phyloP scores from a whole-genome alignment of 1,139 yeast genomes.

The Nakaseomyces delphensis region DNA sequence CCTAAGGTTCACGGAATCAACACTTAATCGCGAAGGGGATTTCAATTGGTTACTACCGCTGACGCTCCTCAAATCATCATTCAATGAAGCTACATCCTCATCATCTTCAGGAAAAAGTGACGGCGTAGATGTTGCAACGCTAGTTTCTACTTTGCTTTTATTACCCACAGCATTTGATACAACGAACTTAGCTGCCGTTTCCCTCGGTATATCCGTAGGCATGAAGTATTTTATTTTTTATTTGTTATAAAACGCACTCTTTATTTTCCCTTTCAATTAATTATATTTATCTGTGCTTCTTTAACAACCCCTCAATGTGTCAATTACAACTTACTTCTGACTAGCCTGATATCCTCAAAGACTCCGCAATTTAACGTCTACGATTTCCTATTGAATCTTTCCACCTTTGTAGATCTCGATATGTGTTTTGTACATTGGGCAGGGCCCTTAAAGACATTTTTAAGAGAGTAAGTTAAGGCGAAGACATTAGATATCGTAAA shows the following conservation, averaged over 20 bases:
- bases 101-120: slow-evolving; percentile 7
- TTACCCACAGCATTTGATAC: slow-evolving; percentile 5
- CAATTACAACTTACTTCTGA: too few relatives aligned
- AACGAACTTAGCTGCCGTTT: slow-evolving; percentile 6
- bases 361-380: too few relatives aligned
- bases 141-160: slow-evolving; percentile 5
- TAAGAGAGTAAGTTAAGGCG: too few relatives aligned
- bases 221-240: background rate
- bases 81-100: slow-evolving; percentile 20
- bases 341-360: too few relatives aligned
- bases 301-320: too few relatives aligned
- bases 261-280: background rate
- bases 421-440: too few relatives aligned
- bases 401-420: too few relatives aligned
- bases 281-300: background rate
- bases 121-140: background rate
- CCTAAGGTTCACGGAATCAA: slow-evolving; percentile 25
- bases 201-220: slow-evolving; percentile 2
- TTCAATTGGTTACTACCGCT: slow-evolving; percentile 16
- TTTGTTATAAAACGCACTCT: too few relatives aligned
- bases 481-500: too few relatives aligned
- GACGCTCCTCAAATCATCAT: slow-evolving; percentile 32
- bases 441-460: too few relatives aligned
- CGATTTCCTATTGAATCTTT: too few relatives aligned
- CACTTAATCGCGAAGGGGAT: slow-evolving; percentile 16